Conservation (phyloP, 768 basidiomycete genomes). For the Lactarius psammicola region DNA sequence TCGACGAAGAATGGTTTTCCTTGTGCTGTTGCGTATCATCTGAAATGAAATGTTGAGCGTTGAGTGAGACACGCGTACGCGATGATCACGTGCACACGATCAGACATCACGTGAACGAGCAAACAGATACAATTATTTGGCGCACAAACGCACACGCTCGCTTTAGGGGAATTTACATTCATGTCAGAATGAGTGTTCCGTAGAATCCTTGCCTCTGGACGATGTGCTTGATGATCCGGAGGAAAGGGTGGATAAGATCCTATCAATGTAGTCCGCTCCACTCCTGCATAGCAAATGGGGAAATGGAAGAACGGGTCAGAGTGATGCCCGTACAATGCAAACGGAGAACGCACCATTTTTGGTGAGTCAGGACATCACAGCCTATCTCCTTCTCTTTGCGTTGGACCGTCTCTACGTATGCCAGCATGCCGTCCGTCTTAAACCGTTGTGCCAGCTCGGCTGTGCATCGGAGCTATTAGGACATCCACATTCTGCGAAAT, state of each 20-base stretch:
- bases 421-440: conserved; percentile 89
- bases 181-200: conserved; percentile 74
- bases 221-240: conserved; percentile 89
- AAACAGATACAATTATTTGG: background rate
- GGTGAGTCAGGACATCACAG: conserved; percentile 88
- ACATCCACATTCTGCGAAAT: background rate
- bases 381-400: conserved; percentile 85
- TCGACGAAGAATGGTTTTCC: background rate
- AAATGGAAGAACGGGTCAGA: conserved; percentile 3
- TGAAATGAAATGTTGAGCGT: background rate
- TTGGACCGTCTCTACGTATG: conserved; percentile 87
- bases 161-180: conserved; percentile 11
- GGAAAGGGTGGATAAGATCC: conserved; percentile 78
- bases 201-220: conserved; percentile 81
- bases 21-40: background rate
- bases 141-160: background rate
- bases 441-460: conserved; percentile 78
- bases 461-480: conserved; percentile 29
- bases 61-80: background rate
- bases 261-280: conserved; percentile 87
- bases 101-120: conserved; percentile 7
- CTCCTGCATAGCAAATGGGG: conserved; percentile 50
- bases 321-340: background rate
- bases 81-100: conserved; percentile 6
- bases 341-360: conserved; percentile 71